Conservation (phyloP, 768 basidiomycete genomes). For the Naganishia friedmannii region DNA sequence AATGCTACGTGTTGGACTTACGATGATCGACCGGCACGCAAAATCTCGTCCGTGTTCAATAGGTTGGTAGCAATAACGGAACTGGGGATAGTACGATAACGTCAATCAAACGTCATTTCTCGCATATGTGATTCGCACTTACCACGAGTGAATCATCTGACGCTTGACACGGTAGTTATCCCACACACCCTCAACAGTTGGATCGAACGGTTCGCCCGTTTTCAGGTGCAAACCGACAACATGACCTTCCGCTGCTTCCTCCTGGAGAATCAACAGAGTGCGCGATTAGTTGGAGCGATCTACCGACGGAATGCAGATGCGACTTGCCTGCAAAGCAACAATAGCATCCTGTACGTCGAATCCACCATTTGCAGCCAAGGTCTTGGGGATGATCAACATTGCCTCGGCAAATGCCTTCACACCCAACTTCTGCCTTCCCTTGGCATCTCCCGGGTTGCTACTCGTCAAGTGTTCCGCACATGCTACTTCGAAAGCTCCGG, state of each 20-base stretch:
- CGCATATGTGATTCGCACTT: conserved; percentile 45
- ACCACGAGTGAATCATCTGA: conserved; percentile 98
- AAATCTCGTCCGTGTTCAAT: conserved; percentile 90
- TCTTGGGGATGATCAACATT: conserved; percentile 90
- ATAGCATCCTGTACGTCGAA: conserved; percentile 95
- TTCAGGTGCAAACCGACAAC: conserved; percentile 85
- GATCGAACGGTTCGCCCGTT: conserved; percentile 94
- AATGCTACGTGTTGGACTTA: neutral
- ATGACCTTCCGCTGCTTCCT: conserved; percentile 92
- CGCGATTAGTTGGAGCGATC: conserved; percentile 35
- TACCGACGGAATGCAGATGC: conserved; percentile 51
- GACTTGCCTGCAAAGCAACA: conserved; percentile 68
- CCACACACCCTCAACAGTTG: conserved; percentile 93
- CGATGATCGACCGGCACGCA: conserved; percentile 55
- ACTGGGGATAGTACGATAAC: conserved; percentile 33
- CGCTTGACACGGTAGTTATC: conserved; percentile 98
- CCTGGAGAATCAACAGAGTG: conserved; percentile 55
- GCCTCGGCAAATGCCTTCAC: conserved; percentile 97
- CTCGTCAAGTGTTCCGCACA: conserved; percentile 77
- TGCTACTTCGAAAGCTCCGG: conserved; percentile 93
- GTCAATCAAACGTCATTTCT: neutral
- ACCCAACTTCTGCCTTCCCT: conserved; percentile 93
- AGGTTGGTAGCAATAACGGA: conserved; percentile 83
- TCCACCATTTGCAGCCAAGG: conserved; percentile 89
- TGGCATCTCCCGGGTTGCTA: conserved; percentile 78